Evolutionary conservation across 1,139 yeast species (phyloP).

Genomic region (Yamadazyma siamensis): DNA sequence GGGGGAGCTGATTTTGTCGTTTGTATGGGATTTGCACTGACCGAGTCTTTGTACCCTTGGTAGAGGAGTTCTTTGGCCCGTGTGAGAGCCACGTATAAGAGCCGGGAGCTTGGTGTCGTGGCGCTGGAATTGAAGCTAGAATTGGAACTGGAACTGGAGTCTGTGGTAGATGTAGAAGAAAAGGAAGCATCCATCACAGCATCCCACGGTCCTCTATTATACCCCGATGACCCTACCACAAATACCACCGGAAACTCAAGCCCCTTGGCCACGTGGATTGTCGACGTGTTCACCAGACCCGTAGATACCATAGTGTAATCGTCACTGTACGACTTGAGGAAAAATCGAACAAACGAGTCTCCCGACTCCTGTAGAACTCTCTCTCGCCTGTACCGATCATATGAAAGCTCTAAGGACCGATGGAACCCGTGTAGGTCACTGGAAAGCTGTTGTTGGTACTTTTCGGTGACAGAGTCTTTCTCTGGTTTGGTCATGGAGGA

Average conservation of each 20-base stretch:
- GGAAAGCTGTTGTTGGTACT: slow-evolving; percentile 14
- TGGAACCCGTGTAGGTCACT: slow-evolving; percentile 24
- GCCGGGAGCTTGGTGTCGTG: no score
- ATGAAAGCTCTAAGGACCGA: slow-evolving; percentile 22
- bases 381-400: slow-evolving; percentile 14
- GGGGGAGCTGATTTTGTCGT: no score
- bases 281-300: slow-evolving; percentile 47
- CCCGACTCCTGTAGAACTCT: slow-evolving; percentile 8
- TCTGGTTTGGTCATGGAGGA: slow-evolving; percentile 2
- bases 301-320: slow-evolving; percentile 29
- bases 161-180: no score
- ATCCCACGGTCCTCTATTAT: slow-evolving; percentile 16
- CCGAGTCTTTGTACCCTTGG: no score
- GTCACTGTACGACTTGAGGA: slow-evolving; percentile 47
- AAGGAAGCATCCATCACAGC: slow-evolving; percentile 9
- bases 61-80: slow-evolving; percentile 58
- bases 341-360: slow-evolving; percentile 28
- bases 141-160: no score
- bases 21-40: no score
- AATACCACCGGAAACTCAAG: slow-evolving; percentile 70
- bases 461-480: slow-evolving; percentile 5
- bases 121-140: no score
- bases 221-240: slow-evolving; percentile 34
- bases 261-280: slow-evolving; percentile 73
- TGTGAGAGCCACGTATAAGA: slow-evolving; percentile 63